Base-by-base conservation (phyloP, 106 monocot genomes). In the Iris macrosiphon region DNA sequence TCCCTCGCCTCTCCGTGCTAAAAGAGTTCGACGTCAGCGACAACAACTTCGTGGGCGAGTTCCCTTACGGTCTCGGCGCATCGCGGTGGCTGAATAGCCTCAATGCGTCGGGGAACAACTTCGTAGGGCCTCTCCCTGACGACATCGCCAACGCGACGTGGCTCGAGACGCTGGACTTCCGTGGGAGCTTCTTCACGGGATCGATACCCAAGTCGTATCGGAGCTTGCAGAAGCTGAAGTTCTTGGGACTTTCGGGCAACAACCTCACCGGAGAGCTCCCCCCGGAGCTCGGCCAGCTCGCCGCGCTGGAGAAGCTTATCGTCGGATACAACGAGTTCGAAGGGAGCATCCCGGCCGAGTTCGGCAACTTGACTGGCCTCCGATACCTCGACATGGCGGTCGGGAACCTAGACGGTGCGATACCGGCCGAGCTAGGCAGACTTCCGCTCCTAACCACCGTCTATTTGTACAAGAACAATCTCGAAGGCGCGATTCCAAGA, bases 31-130 rank as follows among this genome's bases (percentile, higher is more conserved):
- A 91, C 56, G 54, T 91, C n/a, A 87, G 92, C 55, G 80, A 87
- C 40, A 93, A 93, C 60, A 59, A 52, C 49, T 83, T 93, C 45
- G 67, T 20, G 4, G 86, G 92, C 33, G 11, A 23, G 25, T 77
- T 93, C 55, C 93, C 93, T 2, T 6, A 43, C 2, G 93, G 93
- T 19, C 54, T 87, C 33, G 79, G 75, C 37, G 43, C 49, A 3
- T 72, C 62, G 9, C 44, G 59, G 6, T 28, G 9, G 4, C 56
- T 93, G 34, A 66, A 14, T 0, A 32, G 15, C 38, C 71, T 93
- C 53, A 93, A 93, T 39, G 77, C 69, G 5, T 93, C 93, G 6
- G 87, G 83, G 1, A 93, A 93, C 75, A 80, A 93, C 71, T 87
- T 87, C 55, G 76, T 29, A 29, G 93, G 93, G 23, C 57, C 62